Conservation (phyloP, 2,329 filamentous ascomycete species). For the Pezicula rhizophila region DNA sequence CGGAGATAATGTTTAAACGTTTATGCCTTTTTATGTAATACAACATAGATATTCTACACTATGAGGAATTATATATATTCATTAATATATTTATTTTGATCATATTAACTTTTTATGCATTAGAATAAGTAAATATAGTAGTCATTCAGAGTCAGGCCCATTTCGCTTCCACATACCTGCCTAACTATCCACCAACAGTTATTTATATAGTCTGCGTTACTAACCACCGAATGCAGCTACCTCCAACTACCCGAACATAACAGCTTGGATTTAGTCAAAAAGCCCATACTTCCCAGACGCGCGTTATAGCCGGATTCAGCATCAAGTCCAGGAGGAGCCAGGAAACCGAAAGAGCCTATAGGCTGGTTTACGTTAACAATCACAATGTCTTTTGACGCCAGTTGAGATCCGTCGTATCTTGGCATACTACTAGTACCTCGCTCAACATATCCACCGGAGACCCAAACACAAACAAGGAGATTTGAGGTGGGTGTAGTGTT, state of each 20-base stretch:
- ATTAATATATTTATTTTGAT: too few species aligned
- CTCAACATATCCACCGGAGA: constrained; percentile 35
- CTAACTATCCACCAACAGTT: constrained; percentile 37
- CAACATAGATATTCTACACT: too few species aligned
- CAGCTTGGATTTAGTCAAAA: constrained; percentile 42
- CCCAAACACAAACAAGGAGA: constrained; percentile 36
- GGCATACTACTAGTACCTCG: constrained; percentile 31
- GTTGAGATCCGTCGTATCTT: constrained; percentile 34
- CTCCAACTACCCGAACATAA: constrained; percentile 44
- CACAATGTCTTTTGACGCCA: constrained; percentile 35
- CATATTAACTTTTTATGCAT: too few species aligned
- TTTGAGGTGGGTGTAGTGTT: constrained; percentile 14
- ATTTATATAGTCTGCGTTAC: constrained; percentile 40
- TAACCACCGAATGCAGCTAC: constrained; percentile 36
- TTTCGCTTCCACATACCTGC: constrained; percentile 21
- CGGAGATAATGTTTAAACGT: too few species aligned
- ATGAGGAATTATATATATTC: too few species aligned
- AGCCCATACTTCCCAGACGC: constrained; percentile 34
- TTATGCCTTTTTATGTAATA: too few species aligned
- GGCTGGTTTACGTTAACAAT: constrained; percentile 41
- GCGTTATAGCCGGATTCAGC: constrained; percentile 25
- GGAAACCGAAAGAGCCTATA: constrained; percentile 43
- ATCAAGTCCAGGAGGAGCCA: constrained; percentile 33
- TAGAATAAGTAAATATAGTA: too few species aligned
- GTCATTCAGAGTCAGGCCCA: too few species aligned